phyloP scores from a whole-genome alignment of 139 green algal genomes.

The Coccomyxa sp. region DNA sequence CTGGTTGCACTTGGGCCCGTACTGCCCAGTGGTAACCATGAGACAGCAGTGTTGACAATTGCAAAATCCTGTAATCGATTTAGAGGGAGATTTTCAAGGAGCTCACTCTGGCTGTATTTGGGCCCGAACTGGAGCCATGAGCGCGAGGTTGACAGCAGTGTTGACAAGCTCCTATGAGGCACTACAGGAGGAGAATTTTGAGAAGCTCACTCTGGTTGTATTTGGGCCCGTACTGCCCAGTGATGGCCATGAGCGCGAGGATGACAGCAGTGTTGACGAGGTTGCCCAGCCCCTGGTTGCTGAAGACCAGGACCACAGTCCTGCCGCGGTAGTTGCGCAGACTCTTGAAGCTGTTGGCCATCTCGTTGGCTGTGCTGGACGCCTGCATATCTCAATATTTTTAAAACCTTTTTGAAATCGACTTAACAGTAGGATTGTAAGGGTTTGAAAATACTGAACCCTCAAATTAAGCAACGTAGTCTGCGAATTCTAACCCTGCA shows the following conservation, averaged over 20 bases:
- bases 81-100: too few relatives aligned
- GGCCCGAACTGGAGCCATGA: too few relatives aligned
- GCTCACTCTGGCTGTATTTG: background rate
- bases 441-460: too few relatives aligned
- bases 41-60: constrained; percentile 20
- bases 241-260: constrained; percentile 14
- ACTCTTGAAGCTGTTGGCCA: background rate
- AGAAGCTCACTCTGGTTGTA: background rate
- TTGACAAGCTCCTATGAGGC: too few relatives aligned
- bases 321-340: background rate
- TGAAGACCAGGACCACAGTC: constrained; percentile 55
- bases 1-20: too few relatives aligned
- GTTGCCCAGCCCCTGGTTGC: constrained; percentile 36
- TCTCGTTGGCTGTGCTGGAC: background rate
- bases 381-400: background rate
- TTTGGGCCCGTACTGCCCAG: background rate
- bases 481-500: too few relatives aligned
- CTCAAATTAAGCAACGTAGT: too few relatives aligned
- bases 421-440: too few relatives aligned
- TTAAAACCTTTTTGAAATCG: too few relatives aligned
- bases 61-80: too few relatives aligned
- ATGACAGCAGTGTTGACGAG: constrained; percentile 22
- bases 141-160: too few relatives aligned
- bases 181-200: too few relatives aligned
- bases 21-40: constrained; percentile 1